Evolutionary conservation across 1,139 yeast species (phyloP).

Genomic region (Candida glucosophila): DNA sequence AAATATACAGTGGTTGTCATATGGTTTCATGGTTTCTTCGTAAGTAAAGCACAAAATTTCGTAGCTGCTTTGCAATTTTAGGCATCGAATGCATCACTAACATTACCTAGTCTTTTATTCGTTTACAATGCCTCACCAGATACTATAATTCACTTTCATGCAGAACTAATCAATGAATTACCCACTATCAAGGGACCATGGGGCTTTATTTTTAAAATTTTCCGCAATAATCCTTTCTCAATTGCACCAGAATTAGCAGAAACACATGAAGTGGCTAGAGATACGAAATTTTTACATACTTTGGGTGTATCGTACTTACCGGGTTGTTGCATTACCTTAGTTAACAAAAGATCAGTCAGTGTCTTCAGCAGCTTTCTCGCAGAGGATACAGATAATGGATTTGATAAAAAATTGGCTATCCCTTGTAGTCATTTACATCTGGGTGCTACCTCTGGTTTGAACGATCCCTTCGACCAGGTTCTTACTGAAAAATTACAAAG

Average conservation of each 20-base stretch:
- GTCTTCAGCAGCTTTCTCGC: constrained; percentile 32
- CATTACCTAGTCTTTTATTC: constrained; percentile 36
- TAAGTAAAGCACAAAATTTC: constrained; percentile 7
- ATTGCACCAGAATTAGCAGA: constrained; percentile 31
- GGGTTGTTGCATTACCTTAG: constrained; percentile 43
- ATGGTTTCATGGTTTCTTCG: constrained; percentile 12
- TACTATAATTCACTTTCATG: constrained; percentile 58
- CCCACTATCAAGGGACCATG: constrained; percentile 55
- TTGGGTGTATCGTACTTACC: constrained; percentile 47
- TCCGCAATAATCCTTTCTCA: constrained; percentile 50
- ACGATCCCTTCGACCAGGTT: constrained; percentile 42
- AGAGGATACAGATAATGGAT: constrained; percentile 6
- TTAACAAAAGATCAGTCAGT: constrained; percentile 39
- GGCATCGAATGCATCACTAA: constrained; percentile 2
- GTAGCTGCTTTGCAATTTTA: not conserved
- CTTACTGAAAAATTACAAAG: constrained; percentile 54
- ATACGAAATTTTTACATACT: constrained; percentile 47
- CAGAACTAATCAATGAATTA: constrained; percentile 53
- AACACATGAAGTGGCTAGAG: constrained; percentile 21
- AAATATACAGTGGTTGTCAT: too few relatives aligned
- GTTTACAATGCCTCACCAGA: constrained; percentile 55
- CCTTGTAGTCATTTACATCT: constrained; percentile 30
- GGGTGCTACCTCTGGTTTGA: constrained; percentile 42
- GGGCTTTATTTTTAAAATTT: constrained; percentile 57
- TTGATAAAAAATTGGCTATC: constrained; percentile 16